Evolutionary conservation across 1,284 basidiomycete species (phyloP), one percentile per base, ranked within the genome.

Genomic region (Gymnopus androsaceus): DNA sequence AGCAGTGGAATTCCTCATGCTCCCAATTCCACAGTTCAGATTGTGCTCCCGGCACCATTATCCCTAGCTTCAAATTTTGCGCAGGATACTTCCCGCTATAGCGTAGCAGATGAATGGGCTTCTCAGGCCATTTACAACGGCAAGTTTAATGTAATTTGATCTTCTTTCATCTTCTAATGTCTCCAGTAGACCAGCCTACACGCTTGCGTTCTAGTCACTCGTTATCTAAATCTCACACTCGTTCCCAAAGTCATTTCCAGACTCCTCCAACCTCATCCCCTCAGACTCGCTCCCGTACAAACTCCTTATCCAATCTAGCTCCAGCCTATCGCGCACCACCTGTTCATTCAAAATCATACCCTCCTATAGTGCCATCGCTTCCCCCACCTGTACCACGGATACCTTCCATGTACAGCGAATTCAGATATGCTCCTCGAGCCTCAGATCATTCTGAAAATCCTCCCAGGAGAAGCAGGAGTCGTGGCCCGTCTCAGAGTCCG

Each of bases 21-120:
- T 21, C 33, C 34, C 23, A 75, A 80, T 58, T 83, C 74, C 65
- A 76, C 75, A 56, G 68, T 88, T 33, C 79, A 87, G 58, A 82
- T 88, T 54, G 69, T 88, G 15, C 69, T 86, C 3, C 84, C 83
- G 3, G 67, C 78, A 0, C 83, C 83, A 3, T 72, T 85, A n/a
- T 77, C n/a, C n/a, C n/a, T 77, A 1, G n/a, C 72, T 73, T 2
- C 47, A 8, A 12, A n/a, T n/a, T n/a, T n/a, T n/a, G n/a, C 23
- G 8, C 23, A 28, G 11, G 17, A 51, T 12, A 19, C 23, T 21
- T 45, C 51, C 25, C n/a, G 38, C n/a, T 12, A 19, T n/a, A 49
- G 45, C 17, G 33, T 56, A 1, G 54, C 33, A n/a, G 54, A 56
- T 25, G 37, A 19, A 19, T 56, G 54, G 54, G 46, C 23, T 14